Base-by-base conservation (phyloP, 2,329 filamentous ascomycete species). In the Gliomastix tumulicola region DNA sequence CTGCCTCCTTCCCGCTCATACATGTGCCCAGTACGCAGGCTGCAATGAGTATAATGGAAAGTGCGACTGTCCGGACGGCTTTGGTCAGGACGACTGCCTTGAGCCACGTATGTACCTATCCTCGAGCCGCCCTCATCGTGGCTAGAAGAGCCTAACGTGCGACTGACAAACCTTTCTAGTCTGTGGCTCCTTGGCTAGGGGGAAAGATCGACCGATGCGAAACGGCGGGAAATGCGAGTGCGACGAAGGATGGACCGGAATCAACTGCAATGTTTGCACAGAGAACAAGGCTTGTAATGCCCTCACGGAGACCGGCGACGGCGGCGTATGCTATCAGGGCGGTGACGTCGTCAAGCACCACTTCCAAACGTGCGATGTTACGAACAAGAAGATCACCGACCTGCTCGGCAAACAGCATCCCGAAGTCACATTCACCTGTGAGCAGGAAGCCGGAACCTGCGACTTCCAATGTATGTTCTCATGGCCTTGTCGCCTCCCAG, bases 231-330 rank as follows among this genome's bases (percentile, higher is more conserved):
- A 70, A 28, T 98, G 92, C 63, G 68, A 88, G 30, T 98, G 92
- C 60, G 84, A 89, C 54, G 85, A 94, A 25, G 92, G 92, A 38
- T 98, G 92, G 92, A 77, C 77, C 28, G 92, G 92, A 44, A 90
- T 98, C 65, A 98, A 98, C 68, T 98, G 92, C 76, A 98, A 92
- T 52, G 87, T 98, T 39, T 98, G 92, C 63, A 80, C 83, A 42
- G 79, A 80, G 5, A 74, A 97, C 56, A 69, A 83, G 47, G 89
- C 85, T 13, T 98, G 92, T 54, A 79, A 92, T 56, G 81, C 86
- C 22, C 68, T 98, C 61, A 94, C 94, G 81, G 86, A 87, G 5
- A 79, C 82, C 12, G 76, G 76, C 4, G 76, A 87, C 42, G 88
- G 82, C 32, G 92, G 88, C 21, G 81, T 95, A 10, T 98, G 92